Conservation (phyloP, 1,284 basidiomycete species). For the Phellopilus nigrolimitatus region DNA sequence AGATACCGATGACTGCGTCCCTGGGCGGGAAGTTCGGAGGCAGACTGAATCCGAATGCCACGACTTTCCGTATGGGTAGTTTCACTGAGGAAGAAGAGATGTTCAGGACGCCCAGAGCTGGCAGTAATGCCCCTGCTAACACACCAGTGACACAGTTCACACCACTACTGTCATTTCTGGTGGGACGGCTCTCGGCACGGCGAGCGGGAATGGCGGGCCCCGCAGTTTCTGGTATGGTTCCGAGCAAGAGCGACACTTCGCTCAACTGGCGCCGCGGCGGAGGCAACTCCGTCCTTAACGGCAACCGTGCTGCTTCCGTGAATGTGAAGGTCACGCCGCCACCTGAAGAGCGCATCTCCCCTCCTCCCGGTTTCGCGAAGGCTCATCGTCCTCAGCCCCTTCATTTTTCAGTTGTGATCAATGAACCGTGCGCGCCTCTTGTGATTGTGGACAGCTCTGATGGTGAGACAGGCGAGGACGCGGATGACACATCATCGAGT, state of each 20-base stretch:
- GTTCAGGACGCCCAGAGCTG: constrained; percentile 33
- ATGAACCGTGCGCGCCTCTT: constrained; percentile 47
- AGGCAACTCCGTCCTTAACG: constrained; percentile 63
- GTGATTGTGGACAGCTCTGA: constrained; percentile 54
- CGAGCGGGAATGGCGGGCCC: constrained; percentile 25
- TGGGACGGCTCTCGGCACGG: constrained; percentile 58
- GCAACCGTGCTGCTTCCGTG: constrained; percentile 52
- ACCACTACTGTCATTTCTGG: constrained; percentile 67
- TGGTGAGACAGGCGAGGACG: constrained; percentile 41
- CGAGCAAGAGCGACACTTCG: constrained; percentile 72
- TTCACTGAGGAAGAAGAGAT: constrained; percentile 37
- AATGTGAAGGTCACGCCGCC: constrained; percentile 67
- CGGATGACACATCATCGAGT: constrained; percentile 47
- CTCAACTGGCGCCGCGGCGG: constrained; percentile 72
- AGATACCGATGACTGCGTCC: constrained; percentile 73
- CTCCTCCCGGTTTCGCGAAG: constrained; percentile 36
- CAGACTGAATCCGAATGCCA: constrained; percentile 42
- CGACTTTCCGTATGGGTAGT: constrained; percentile 34
- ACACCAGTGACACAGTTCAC: constrained; percentile 41
- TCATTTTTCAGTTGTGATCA: constrained; percentile 50
- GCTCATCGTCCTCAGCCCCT: constrained; percentile 63
- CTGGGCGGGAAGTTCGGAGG: constrained; percentile 70
- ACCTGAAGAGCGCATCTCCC: constrained; percentile 52
- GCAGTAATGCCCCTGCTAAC: constrained; percentile 32
- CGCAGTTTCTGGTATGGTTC: constrained; percentile 28